These are phyloP conservation scores for Lactifluus pinguis DNA, from an alignment of 768 basidiomycete species.

Conservation along the genomic window DNA sequence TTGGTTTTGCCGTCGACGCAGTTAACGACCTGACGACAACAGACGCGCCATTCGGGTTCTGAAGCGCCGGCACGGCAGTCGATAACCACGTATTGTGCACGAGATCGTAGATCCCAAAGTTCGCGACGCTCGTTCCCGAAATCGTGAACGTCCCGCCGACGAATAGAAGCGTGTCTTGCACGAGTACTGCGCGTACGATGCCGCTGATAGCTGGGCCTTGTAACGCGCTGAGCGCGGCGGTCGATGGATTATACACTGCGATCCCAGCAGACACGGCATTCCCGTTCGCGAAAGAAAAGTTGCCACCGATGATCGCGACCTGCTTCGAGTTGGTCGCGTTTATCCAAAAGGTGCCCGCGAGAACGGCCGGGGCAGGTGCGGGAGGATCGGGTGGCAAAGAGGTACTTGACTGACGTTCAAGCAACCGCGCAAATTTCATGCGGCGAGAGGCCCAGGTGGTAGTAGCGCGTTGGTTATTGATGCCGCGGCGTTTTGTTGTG, in stretches of 20 bases:
- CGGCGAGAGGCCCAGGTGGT: slow-evolving; percentile 41
- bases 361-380: slow-evolving; percentile 66
- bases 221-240: slow-evolving; percentile 43
- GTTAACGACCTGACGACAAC: slow-evolving; percentile 69
- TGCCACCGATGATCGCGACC: slow-evolving; percentile 78
- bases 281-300: slow-evolving; percentile 58
- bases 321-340: slow-evolving; percentile 61
- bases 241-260: slow-evolving; percentile 58
- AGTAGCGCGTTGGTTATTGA: slow-evolving; percentile 29
- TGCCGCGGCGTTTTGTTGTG: slow-evolving; percentile 32
- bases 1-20: slow-evolving; percentile 46
- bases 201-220: slow-evolving; percentile 60
- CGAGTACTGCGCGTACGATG: slow-evolving; percentile 65
- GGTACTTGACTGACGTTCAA: slow-evolving; percentile 43
- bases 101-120: slow-evolving; percentile 79
- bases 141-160: slow-evolving; percentile 81
- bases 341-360: slow-evolving; percentile 85
- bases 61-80: slow-evolving; percentile 49
- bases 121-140: slow-evolving; percentile 45
- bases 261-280: slow-evolving; percentile 40
- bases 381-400: slow-evolving; percentile 42
- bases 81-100: slow-evolving; percentile 51
- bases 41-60: slow-evolving; percentile 40
- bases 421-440: slow-evolving; percentile 35
- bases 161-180: slow-evolving; percentile 61